phyloP scores from a whole-genome alignment of 2,329 filamentous ascomycete genomes.

The Sarocladiaceae sp. region DNA sequence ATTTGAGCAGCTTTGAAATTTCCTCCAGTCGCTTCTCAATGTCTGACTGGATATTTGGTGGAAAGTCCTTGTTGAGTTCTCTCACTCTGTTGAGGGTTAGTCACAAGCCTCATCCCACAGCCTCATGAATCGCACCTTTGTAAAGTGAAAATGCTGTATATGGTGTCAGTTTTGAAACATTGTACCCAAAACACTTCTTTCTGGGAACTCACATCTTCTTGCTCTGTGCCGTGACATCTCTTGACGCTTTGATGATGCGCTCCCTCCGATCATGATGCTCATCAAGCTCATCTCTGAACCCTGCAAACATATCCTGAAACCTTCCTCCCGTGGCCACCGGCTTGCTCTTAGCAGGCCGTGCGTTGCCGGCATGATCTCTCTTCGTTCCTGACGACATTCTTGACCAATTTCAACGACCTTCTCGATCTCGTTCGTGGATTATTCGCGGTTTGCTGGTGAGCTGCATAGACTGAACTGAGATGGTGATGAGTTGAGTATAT shows the following conservation, averaged over 20 bases:
- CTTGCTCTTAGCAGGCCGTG: constrained; percentile 18
- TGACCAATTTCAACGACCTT: neutral
- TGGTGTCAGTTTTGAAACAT: constrained; percentile 5
- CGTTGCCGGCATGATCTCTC: constrained; percentile 49
- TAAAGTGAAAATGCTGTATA: constrained; percentile 17
- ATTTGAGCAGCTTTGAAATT: constrained; percentile 65
- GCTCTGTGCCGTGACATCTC: constrained; percentile 88
- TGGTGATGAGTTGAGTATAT: neutral
- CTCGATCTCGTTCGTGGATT: too few species aligned
- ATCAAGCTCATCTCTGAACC: constrained; percentile 83
- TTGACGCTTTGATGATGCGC: constrained; percentile 81
- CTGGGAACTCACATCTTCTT: constrained; percentile 79
- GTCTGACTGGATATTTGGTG: constrained; percentile 65
- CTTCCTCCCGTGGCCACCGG: constrained; percentile 31
- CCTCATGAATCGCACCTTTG: constrained; percentile 11
- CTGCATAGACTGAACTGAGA: neutral
- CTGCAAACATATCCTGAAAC: constrained; percentile 75
- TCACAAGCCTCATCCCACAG: neutral
- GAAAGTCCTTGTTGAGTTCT: constrained; percentile 57
- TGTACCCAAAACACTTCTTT: too few species aligned
- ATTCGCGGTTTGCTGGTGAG: too few species aligned
- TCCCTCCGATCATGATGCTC: constrained; percentile 92
- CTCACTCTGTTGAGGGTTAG: constrained; percentile 50
- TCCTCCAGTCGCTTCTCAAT: constrained; percentile 64
- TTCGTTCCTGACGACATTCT: constrained; percentile 42